These are phyloP conservation scores for Hebeloma cylindrosporum DNA, from an alignment of 768 basidiomycete species.

Conservation along the genomic window DNA sequence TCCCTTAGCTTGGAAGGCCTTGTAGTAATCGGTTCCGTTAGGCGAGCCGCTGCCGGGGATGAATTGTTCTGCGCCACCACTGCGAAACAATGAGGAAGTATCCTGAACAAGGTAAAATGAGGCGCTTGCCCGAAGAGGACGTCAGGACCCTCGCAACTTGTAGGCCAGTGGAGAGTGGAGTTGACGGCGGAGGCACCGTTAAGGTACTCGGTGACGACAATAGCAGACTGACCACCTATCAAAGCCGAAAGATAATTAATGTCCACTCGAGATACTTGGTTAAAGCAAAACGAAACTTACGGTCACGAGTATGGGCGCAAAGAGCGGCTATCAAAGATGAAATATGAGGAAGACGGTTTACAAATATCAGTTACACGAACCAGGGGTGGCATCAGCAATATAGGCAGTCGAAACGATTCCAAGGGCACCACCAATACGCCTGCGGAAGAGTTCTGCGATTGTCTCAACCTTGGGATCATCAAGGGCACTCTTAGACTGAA, in stretches of 20 bases:
- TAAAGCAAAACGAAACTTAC: slow-evolving; percentile 20
- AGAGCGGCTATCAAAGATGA: slow-evolving; percentile 31
- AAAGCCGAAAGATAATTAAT: not conserved
- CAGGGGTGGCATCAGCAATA: slow-evolving; percentile 46
- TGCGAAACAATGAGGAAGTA: slow-evolving; percentile 11
- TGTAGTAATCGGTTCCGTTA: slow-evolving; percentile 41
- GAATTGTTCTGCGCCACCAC: slow-evolving; percentile 46
- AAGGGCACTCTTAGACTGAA: slow-evolving; percentile 39
- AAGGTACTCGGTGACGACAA: slow-evolving; percentile 39
- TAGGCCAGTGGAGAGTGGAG: slow-evolving; percentile 39
- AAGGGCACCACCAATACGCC: slow-evolving; percentile 38
- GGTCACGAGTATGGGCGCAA: slow-evolving; percentile 43
- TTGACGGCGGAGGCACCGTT: slow-evolving; percentile 33
- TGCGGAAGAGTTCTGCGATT: slow-evolving; percentile 44
- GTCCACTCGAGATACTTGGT: not conserved
- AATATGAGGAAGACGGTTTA: not conserved
- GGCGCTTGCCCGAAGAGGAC: slow-evolving; percentile 41
- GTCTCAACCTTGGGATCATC: slow-evolving; percentile 48
- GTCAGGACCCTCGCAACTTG: slow-evolving; percentile 41
- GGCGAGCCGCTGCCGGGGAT: slow-evolving; percentile 38
- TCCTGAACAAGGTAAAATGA: not conserved
- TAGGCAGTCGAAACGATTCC: slow-evolving; percentile 48
- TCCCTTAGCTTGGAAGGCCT: slow-evolving; percentile 38
- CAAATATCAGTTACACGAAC: slow-evolving; percentile 19
- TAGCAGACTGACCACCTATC: slow-evolving; percentile 29